phyloP scores from a whole-genome alignment of 805 yeast species.

The Scheffersomyces coipomensis region DNA sequence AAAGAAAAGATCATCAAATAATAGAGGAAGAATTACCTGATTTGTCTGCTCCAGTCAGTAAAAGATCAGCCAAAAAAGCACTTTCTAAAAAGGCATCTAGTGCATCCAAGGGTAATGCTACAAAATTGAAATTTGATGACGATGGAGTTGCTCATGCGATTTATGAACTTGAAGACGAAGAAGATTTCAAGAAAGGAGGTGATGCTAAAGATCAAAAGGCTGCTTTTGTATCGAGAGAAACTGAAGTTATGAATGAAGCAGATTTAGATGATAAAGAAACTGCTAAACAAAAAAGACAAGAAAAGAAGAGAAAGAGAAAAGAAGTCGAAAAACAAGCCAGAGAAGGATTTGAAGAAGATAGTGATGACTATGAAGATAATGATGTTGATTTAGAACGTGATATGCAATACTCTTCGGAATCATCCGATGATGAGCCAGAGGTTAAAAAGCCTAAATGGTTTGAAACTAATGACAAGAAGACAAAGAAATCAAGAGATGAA shows the following conservation, averaged over 20 bases:
- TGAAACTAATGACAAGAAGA: slow-evolving; percentile 29
- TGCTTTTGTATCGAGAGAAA: slow-evolving; percentile 65
- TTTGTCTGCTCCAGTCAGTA: slow-evolving; percentile 66
- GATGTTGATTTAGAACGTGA: slow-evolving; percentile 45
- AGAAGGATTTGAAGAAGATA: slow-evolving; percentile 40
- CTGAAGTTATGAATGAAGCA: slow-evolving; percentile 62
- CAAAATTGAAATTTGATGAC: slow-evolving; percentile 85
- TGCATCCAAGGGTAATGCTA: slow-evolving; percentile 62
- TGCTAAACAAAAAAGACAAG: slow-evolving; percentile 76
- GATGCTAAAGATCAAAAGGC: slow-evolving; percentile 68
- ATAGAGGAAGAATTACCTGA: slow-evolving; percentile 65
- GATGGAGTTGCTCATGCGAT: slow-evolving; percentile 91
- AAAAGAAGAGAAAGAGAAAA: slow-evolving; percentile 84
- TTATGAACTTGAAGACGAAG: slow-evolving; percentile 89
- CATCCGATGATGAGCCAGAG: slow-evolving; percentile 29
- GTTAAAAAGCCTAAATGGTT: slow-evolving; percentile 52
- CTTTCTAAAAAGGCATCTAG: slow-evolving; percentile 77
- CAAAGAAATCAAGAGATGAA: slow-evolving; percentile 18
- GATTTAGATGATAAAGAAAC: slow-evolving; percentile 77
- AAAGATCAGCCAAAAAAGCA: slow-evolving; percentile 81
- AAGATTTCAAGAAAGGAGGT: slow-evolving; percentile 74
- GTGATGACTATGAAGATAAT: slow-evolving; percentile 26
- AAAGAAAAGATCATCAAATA: slow-evolving; percentile 72
- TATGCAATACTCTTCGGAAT: slow-evolving; percentile 35
- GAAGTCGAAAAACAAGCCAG: slow-evolving; percentile 63